Percentiles rank a stretch among this genome's conserved stretches.
Evolutionary conservation across 257 asterid species (phyloP).

Genomic region (Lycium ferocissimum): DNA sequence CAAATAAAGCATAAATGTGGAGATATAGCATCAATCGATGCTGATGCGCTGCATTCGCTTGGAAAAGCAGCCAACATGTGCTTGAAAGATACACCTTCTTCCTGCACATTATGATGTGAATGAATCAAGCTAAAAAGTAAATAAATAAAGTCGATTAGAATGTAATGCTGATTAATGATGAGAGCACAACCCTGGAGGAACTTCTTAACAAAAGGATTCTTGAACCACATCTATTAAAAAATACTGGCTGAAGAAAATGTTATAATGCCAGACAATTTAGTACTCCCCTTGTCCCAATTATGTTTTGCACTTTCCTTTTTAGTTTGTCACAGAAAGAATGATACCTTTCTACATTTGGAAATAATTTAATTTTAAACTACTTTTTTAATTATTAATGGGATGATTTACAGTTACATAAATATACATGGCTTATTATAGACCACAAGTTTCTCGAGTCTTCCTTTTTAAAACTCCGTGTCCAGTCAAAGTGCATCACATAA

Average conservation of each 20-base stretch:
- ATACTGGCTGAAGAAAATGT: neutral
- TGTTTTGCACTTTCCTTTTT: no score
- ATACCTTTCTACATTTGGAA: no score
- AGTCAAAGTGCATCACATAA: no score
- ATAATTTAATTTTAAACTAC: no score
- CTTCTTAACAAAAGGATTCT: neutral
- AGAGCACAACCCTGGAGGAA: constrained; percentile 18
- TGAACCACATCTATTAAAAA: neutral
- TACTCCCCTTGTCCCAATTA: no score
- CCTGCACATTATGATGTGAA: constrained; percentile 38
- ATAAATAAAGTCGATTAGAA: neutral
- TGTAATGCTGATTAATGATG: constrained; percentile 15
- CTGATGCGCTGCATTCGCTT: constrained; percentile 63
- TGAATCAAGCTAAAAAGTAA: neutral
- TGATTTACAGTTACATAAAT: no score
- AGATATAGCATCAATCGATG: constrained; percentile 68
- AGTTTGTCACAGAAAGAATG: no score
- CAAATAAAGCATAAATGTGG: constrained; percentile 96
- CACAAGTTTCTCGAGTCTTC: no score
- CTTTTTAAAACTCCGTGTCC: no score
- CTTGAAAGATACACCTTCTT: constrained; percentile 66
- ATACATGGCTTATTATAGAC: no score
- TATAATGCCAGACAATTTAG: neutral
- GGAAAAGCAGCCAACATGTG: constrained; percentile 70
- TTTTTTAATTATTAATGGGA: no score